These are phyloP conservation scores for Zygotorulaspora florentina DNA, from an alignment of 805 yeast species.

Conservation along the genomic window DNA sequence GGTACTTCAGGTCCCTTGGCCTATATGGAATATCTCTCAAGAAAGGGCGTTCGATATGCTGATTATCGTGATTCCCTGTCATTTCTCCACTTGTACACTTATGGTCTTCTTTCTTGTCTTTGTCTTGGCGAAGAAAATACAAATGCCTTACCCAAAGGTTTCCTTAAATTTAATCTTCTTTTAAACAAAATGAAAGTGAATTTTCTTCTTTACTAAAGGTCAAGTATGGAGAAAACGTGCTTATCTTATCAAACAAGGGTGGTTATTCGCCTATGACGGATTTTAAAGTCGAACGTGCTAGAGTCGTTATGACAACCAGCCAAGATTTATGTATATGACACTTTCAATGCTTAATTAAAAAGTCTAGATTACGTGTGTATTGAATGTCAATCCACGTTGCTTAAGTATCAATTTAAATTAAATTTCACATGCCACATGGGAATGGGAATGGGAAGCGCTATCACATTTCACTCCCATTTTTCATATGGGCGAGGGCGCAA, in stretches of 20 bases:
- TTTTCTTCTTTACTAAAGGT: neutral
- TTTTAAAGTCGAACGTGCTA: neutral
- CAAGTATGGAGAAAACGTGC: neutral
- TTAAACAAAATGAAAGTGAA: too few relatives aligned
- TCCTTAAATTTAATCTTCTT: too few relatives aligned
- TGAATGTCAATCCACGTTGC: neutral
- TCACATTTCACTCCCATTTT: too few relatives aligned
- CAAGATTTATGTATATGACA: neutral
- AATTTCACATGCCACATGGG: neutral
- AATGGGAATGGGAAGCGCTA: neutral
- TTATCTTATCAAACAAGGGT: neutral
- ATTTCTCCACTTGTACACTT: neutral
- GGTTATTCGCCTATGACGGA: too few relatives aligned
- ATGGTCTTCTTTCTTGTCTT: neutral
- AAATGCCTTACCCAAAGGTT: neutral
- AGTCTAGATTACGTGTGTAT: neutral
- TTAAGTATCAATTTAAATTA: neutral
- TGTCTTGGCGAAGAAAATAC: neutral
- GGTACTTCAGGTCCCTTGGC: conserved; percentile 36
- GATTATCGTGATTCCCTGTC: conserved; percentile 7
- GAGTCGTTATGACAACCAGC: neutral
- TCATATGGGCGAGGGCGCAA: too few relatives aligned
- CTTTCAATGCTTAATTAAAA: neutral
- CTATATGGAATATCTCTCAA: conserved; percentile 51
- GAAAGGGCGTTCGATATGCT: conserved; percentile 19